phyloP scores from a whole-genome alignment of 306 rosid species.

The Potentilla sterilis region DNA sequence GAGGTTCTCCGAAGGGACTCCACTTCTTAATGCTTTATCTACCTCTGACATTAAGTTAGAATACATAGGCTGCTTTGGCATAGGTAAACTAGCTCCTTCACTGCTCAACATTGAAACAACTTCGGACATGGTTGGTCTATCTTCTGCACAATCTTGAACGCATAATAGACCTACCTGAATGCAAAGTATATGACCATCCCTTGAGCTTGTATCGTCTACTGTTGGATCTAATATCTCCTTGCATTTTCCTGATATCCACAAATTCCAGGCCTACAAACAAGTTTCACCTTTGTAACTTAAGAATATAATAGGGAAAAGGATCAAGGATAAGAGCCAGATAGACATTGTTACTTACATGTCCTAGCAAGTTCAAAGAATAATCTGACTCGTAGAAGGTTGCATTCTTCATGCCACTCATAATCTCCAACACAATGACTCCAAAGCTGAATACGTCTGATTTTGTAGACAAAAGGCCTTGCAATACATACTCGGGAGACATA shows the following conservation, averaged over 20 bases:
- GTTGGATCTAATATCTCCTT: slow-evolving; percentile 23
- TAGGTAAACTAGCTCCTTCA: slow-evolving; percentile 15
- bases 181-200: neutral
- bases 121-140: slow-evolving; percentile 30
- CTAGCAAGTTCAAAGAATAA: slow-evolving; percentile 22
- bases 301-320: neutral
- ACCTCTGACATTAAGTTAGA: slow-evolving; percentile 2
- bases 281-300: neutral
- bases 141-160: slow-evolving; percentile 23
- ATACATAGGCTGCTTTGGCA: slow-evolving; percentile 7
- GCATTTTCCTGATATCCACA: slow-evolving; percentile 9
- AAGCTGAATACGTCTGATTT: slow-evolving; percentile 22
- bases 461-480: slow-evolving; percentile 12
- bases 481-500: slow-evolving; percentile 23
- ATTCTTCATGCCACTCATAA: slow-evolving; percentile 14
- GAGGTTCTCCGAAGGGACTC: slow-evolving; percentile 9
- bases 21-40: neutral
- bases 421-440: slow-evolving; percentile 23
- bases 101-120: slow-evolving; percentile 22
- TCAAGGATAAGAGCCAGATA: neutral
- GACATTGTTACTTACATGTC: slow-evolving; percentile 14
- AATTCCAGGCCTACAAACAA: slow-evolving; percentile 20
- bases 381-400: slow-evolving; percentile 11
- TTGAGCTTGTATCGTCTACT: slow-evolving; percentile 3
- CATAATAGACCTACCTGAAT: slow-evolving; percentile 23